Evolutionary conservation across 1,284 basidiomycete genomes (phyloP).

Genomic region (Ganoderma lingzhi): DNA sequence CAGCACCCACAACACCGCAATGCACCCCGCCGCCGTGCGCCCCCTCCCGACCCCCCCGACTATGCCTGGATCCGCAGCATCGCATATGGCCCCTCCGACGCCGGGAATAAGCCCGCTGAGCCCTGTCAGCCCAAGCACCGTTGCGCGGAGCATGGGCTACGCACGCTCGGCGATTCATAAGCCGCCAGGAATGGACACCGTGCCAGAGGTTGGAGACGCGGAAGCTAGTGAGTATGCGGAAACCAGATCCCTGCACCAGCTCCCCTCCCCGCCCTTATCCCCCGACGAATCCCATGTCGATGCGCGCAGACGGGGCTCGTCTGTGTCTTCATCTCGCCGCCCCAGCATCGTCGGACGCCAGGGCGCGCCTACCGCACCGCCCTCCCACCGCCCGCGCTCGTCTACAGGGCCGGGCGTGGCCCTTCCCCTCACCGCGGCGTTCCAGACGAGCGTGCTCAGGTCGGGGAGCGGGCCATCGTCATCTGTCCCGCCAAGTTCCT

Average conservation of each 20-base stretch:
- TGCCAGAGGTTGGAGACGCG: conserved; percentile 33
- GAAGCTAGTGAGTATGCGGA: conserved; percentile 26
- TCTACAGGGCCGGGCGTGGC: conserved; percentile 31
- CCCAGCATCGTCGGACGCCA: conserved; percentile 35
- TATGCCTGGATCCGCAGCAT: background rate
- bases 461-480: conserved; percentile 21
- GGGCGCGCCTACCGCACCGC: conserved; percentile 33
- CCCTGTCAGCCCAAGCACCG: conserved; percentile 15
- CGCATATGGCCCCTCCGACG: conserved; percentile 17
- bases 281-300: conserved; percentile 32
- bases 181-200: conserved; percentile 35
- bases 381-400: conserved; percentile 36
- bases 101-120: conserved; percentile 17
- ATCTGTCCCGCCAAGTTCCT: conserved; percentile 20
- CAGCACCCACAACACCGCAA: conserved; percentile 7
- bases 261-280: conserved; percentile 43
- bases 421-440: conserved; percentile 37
- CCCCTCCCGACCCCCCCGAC: conserved; percentile 15
- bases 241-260: conserved; percentile 35
- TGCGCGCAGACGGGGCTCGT: conserved; percentile 19
- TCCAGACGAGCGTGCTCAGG: conserved; percentile 36
- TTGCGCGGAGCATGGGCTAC: conserved; percentile 19
- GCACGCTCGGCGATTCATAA: conserved; percentile 13
- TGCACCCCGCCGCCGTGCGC: conserved; percentile 17
- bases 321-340: conserved; percentile 27